Conservation (phyloP, 2,329 filamentous ascomycete genomes). For the Trichoderma simmonsii region DNA sequence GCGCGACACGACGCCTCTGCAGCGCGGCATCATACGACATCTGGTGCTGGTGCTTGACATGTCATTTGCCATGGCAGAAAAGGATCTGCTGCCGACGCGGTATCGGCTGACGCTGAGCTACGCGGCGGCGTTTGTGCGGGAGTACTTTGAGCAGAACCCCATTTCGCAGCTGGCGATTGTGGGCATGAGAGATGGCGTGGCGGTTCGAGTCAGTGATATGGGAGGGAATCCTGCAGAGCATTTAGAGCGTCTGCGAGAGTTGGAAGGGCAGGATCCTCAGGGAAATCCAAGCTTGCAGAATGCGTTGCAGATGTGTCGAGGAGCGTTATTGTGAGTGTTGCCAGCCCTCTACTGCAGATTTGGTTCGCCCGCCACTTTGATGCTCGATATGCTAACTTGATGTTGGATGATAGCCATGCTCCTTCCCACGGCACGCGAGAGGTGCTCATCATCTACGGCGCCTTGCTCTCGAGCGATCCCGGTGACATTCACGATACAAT, state of each 20-base stretch:
- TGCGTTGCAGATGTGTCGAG: conserved; percentile 90
- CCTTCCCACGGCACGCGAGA: conserved; percentile 92
- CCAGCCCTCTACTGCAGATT: not conserved
- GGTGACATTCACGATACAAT: conserved; percentile 95
- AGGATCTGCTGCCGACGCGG: conserved; percentile 86
- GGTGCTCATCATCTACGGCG: conserved; percentile 87
- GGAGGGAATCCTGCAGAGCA: conserved; percentile 89
- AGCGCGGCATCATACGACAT: conserved; percentile 97
- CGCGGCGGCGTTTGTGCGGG: conserved; percentile 81
- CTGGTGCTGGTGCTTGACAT: conserved; percentile 87
- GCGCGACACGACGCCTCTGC: conserved; percentile 90
- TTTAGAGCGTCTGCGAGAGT: conserved; percentile 67
- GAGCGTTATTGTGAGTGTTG: conserved; percentile 71
- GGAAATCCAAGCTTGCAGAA: conserved; percentile 86
- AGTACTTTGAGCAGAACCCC: conserved; percentile 98
- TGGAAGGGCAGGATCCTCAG: conserved; percentile 65
- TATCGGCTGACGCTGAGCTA: conserved; percentile 80
- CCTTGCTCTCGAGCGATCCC: conserved; percentile 84
- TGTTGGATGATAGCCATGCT: conserved; percentile 60
- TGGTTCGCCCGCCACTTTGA: not conserved
- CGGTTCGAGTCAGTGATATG: conserved; percentile 81
- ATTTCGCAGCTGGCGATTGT: conserved; percentile 93
- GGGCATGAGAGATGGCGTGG: conserved; percentile 89
- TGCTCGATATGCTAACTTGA: conserved; percentile 13
- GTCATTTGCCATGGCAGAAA: conserved; percentile 90